A percentile compares a stretch with the other conserved stretches of the same genome.
phyloP scores from a whole-genome alignment of 2,329 filamentous ascomycete species.

The Microascus cirrosus region DNA sequence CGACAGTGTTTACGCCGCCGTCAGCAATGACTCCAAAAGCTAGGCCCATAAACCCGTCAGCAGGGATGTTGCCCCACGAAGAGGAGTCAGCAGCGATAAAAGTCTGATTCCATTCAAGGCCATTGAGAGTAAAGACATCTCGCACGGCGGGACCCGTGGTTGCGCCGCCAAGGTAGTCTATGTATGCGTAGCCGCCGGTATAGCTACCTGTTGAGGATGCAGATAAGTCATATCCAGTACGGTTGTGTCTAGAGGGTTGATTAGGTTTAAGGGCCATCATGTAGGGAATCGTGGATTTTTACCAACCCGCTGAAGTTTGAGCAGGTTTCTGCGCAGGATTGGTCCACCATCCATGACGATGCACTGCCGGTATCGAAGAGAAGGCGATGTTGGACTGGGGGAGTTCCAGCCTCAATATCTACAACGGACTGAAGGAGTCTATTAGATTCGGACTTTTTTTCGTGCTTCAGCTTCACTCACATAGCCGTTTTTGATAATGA shows the following conservation, averaged over 20 bases:
- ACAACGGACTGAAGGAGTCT: slow-evolving; percentile 3
- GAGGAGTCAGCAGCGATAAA: slow-evolving; percentile 15
- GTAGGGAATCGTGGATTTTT: too few relatives aligned
- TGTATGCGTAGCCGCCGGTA: slow-evolving; percentile 11
- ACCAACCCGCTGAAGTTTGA: slow-evolving; percentile 12
- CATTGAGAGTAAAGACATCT: slow-evolving; percentile 13
- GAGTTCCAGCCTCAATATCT: slow-evolving; percentile 17
- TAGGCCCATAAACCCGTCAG: slow-evolving; percentile 22
- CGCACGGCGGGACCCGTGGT: too few relatives aligned
- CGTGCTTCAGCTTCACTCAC: slow-evolving; percentile 1
- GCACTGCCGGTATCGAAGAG: slow-evolving; percentile 24
- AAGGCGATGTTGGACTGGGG: slow-evolving; percentile 15
- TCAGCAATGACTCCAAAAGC: too few relatives aligned
- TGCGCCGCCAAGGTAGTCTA: slow-evolving; percentile 19
- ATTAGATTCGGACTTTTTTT: neutral
- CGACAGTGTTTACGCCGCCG: too few relatives aligned
- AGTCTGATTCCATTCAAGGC: too few relatives aligned
- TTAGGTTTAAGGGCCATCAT: neutral
- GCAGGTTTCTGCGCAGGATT: slow-evolving; percentile 14
- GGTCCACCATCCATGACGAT: slow-evolving; percentile 20
- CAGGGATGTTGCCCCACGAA: slow-evolving; percentile 15
- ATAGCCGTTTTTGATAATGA: slow-evolving; percentile 6
- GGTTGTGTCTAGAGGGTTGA: slow-evolving; percentile 10
- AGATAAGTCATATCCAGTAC: slow-evolving; percentile 15
- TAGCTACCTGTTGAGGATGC: slow-evolving; percentile 14